A percentile compares a stretch with the other conserved stretches of the same genome.
Evolutionary conservation across 371 early-diverging fungal genomes (phyloP).

Genomic region (Mucor sp.): DNA sequence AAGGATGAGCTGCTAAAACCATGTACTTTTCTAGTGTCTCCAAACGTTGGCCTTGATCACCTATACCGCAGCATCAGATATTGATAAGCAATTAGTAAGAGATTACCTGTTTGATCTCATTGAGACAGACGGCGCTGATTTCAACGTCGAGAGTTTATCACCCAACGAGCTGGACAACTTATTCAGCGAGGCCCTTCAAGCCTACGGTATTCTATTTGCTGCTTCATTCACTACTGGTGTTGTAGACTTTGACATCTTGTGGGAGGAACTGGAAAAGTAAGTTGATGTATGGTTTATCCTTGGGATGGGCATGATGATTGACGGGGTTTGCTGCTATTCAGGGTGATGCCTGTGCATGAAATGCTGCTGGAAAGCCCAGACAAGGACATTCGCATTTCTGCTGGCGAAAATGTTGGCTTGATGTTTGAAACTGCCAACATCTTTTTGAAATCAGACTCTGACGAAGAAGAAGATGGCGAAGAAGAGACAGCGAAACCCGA

Average conservation of each 20-base stretch:
- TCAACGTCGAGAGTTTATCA: slow-evolving; percentile 33
- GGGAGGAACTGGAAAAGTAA: slow-evolving; percentile 57
- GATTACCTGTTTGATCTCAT: slow-evolving; percentile 44
- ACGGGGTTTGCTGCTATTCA: neutral
- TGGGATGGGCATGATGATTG: neutral
- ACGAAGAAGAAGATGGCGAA: slow-evolving; percentile 39
- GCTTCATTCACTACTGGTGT: slow-evolving; percentile 48
- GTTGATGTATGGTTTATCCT: neutral
- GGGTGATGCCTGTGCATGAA: slow-evolving; percentile 50
- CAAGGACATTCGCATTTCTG: slow-evolving; percentile 72
- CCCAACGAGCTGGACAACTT: slow-evolving; percentile 29
- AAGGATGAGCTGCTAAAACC: slow-evolving; percentile 4
- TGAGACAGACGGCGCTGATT: slow-evolving; percentile 44
- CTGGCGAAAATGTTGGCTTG: slow-evolving; percentile 78
- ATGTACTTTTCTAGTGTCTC: slow-evolving; percentile 26
- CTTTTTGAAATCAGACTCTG: slow-evolving; percentile 18
- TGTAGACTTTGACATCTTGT: slow-evolving; percentile 38
- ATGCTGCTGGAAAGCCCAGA: slow-evolving; percentile 60
- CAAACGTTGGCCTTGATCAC: slow-evolving; percentile 62
- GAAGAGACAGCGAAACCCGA: slow-evolving; percentile 38
- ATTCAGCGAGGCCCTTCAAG: slow-evolving; percentile 47
- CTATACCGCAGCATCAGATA: slow-evolving; percentile 64
- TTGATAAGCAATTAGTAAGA: slow-evolving; percentile 48
- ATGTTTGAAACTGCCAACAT: slow-evolving; percentile 58
- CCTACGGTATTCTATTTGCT: slow-evolving; percentile 56